Evolutionary conservation across 2,329 filamentous ascomycete species (phyloP).

Genomic region (Colletotrichum noveboracense): DNA sequence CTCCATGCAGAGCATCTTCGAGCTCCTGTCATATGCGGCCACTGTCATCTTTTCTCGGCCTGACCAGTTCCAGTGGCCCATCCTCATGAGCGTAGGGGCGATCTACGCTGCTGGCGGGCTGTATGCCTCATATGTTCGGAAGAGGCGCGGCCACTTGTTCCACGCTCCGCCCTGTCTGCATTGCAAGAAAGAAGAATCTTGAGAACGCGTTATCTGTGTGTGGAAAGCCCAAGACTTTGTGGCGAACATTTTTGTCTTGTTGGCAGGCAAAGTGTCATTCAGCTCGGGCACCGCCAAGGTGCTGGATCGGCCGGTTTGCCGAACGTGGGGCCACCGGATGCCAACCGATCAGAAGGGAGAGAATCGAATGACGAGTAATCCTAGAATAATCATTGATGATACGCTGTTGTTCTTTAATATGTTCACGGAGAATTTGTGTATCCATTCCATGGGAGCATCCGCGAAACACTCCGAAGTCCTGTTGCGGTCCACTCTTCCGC

Average conservation of each 20-base stretch:
- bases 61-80: constrained; percentile 2
- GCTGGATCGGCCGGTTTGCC: not conserved
- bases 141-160: constrained; percentile 36
- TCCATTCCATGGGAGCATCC: not conserved
- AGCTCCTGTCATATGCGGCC: not conserved
- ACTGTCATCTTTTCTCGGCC: not conserved
- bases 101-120: constrained; percentile 25
- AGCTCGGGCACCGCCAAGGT: not conserved
- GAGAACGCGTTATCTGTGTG: not conserved
- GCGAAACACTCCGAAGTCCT: not conserved
- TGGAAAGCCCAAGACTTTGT: not conserved
- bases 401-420: not conserved
- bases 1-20: not conserved
- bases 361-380: not conserved
- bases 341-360: not conserved
- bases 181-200: not conserved
- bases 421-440: not conserved
- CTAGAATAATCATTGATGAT: not conserved
- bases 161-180: constrained; percentile 25
- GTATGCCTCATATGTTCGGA: constrained; percentile 35
- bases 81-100: not conserved
- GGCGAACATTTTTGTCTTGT: not conserved
- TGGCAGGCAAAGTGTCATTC: not conserved
- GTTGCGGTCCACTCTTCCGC: not conserved
- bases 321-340: not conserved